Evolutionary conservation across 164 flowering plant genomes (phyloP), one percentile per base, ranked within the genome.

Genomic region (Tetrastigma voinierianum): DNA sequence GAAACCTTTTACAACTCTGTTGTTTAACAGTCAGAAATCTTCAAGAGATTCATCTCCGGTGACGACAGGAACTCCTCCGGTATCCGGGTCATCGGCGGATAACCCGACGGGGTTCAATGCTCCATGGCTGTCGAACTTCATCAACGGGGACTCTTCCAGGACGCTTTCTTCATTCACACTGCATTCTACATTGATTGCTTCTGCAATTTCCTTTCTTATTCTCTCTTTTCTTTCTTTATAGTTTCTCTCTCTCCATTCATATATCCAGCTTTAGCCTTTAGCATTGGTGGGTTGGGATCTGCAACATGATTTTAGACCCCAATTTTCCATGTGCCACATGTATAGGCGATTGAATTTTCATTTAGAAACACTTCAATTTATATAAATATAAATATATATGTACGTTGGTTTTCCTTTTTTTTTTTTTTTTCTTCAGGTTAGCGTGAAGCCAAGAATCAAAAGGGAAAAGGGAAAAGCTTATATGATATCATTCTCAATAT

Each of bases 11-110:
- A 25, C 1, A 0, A 1, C n/a, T 60, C 51, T 72, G 3, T 7
- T 51, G 21, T n/a, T 17, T 63, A n/a, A 55, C 81, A 83, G 88
- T 65, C 80, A 75, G 64, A 87, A 87, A 57, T 75, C 84, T 17
- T 77, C 87, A 46, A 73, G 69, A 55, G 81, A 78, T 62, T 45
- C 82, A 15, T 8, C 78, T 17, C 62, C 72, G 49, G 57, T 25
- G 62, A 45, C 71, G 1, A 59, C 70, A 32, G 70, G 62, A 65
- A 32, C 57, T 5, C n/a, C n/a, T n/a, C 61, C 5, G 51, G 55
- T 7, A 10, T 52, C 72, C 0, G 68, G 24, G 10, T 12, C 59
- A 12, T 47, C 72, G 57, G 78, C 70, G n/a, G 68, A 56, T 43
- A 24, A 3, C 18, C 62, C 70, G 15, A 48, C 58, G 56, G 56